phyloP scores from a whole-genome alignment of 1,284 basidiomycete genomes.

The Peniophora sp. region DNA sequence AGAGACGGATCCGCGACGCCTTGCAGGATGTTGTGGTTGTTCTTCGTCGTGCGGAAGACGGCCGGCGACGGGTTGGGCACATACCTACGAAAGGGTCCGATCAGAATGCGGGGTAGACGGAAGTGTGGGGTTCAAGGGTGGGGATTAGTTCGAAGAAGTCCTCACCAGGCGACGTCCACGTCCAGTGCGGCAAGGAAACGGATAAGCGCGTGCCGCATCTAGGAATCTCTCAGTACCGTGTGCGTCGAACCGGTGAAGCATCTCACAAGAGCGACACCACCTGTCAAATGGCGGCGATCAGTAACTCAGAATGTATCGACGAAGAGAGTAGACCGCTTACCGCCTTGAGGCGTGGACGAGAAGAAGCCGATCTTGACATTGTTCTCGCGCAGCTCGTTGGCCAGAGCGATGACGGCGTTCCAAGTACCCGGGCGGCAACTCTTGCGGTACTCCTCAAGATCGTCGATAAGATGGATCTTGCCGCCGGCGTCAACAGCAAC shows the following conservation, averaged over 20 bases:
- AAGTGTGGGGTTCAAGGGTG: constrained; percentile 4
- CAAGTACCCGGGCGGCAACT: constrained; percentile 65
- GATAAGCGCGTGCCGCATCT: constrained; percentile 87
- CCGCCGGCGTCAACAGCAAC: constrained; percentile 74
- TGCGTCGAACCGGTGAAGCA: constrained; percentile 5
- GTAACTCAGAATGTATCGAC: constrained; percentile 8
- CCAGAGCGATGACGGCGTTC: constrained; percentile 71
- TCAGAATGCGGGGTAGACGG: background rate
- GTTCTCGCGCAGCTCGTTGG: constrained; percentile 74
- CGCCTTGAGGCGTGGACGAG: constrained; percentile 85
- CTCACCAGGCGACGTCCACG: constrained; percentile 74
- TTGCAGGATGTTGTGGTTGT: constrained; percentile 87
- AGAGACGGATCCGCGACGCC: constrained; percentile 72
- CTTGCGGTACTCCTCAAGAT: constrained; percentile 61
- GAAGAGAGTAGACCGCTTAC: constrained; percentile 27
- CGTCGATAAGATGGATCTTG: constrained; percentile 74
- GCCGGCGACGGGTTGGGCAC: constrained; percentile 80
- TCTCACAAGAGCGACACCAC: constrained; percentile 80
- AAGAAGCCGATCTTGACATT: constrained; percentile 85
- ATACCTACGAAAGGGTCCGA: constrained; percentile 43
- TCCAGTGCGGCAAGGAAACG: constrained; percentile 73
- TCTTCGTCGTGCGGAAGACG: constrained; percentile 86
- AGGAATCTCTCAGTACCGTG: constrained; percentile 10
- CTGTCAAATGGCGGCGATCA: constrained; percentile 31
- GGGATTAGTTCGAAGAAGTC: constrained; percentile 2